Base-by-base conservation (phyloP, 192 early-diverging fungal species). In the Coemansia sp. region DNA sequence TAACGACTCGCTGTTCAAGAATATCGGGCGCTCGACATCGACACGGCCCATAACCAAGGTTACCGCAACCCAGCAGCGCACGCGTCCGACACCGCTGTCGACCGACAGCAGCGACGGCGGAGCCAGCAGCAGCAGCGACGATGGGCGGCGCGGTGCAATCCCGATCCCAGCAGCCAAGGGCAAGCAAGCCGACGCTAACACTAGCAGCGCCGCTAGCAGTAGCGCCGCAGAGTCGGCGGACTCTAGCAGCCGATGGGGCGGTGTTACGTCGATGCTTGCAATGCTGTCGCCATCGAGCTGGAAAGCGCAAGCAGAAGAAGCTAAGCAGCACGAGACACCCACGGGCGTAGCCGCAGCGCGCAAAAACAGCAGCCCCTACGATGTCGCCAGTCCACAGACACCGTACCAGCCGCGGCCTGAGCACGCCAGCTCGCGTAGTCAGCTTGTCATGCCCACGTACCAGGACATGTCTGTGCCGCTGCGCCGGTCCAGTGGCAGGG, bases 271-370 rank as follows among this genome's bases (percentile, higher is more conserved):
- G 46, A 71, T 81, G 69, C 69, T 81, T 2, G 67, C 77, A 35
- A 68, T 80, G 64, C 58, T 80, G 34, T 80, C 78, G 48, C 78
- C 78, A 21, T 68, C 72, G 20, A 81, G 69, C 72, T 81, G 78
- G 78, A 81, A 81, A 59, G 40, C 68, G 30, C 69, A 71, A 13
- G 30, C 67, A 57, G 45, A 12, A 39, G 43, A 33, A 21, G 43
- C 25, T 25, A 26, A 43, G 40, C 40, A 43, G 49, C 59, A 58
- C 1, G 69, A 77, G 45, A 77, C 77, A 16, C 77, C 77, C 2
- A 61, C 68, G 1, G 43, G 25, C 0, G 34, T 15, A 7, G 43
- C 21, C 30, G 68, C 28, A 1, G 39, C 55, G 0, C 56, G 40
- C 48, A 43, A 43, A 18, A 43, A 12, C 13, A 35, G 51, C 58